Conservation (phyloP, 2,329 filamentous ascomycete species). For the Apiospora arundinis region DNA sequence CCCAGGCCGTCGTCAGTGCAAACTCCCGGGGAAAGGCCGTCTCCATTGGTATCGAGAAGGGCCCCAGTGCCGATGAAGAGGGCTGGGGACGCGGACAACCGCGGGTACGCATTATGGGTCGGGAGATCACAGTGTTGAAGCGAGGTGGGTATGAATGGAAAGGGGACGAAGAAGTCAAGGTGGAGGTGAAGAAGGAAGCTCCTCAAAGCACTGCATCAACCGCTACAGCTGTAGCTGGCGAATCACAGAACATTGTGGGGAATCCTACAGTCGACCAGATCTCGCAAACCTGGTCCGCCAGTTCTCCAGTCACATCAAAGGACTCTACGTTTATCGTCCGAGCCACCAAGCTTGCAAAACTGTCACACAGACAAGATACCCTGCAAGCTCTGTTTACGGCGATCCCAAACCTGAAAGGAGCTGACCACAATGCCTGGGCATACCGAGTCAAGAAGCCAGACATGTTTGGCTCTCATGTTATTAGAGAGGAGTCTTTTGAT, state of each 20-base stretch:
- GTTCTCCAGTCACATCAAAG: slow-evolving; percentile 57
- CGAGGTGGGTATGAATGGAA: slow-evolving; percentile 74
- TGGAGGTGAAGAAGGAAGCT: slow-evolving; percentile 16
- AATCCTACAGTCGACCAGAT: slow-evolving; percentile 29
- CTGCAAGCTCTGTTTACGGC: slow-evolving; percentile 55
- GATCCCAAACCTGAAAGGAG: slow-evolving; percentile 57
- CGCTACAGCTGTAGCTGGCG: slow-evolving; percentile 27
- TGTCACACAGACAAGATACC: slow-evolving; percentile 48
- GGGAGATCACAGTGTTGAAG: slow-evolving; percentile 77
- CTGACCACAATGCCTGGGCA: slow-evolving; percentile 66
- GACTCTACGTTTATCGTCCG: slow-evolving; percentile 65
- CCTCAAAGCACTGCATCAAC: slow-evolving; percentile 28
- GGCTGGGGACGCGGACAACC: slow-evolving; percentile 80
- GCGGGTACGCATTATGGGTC: slow-evolving; percentile 72
- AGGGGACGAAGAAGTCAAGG: slow-evolving; percentile 44
- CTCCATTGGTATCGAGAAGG: slow-evolving; percentile 73
- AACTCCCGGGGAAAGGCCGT: slow-evolving; percentile 81
- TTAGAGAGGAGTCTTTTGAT: slow-evolving; percentile 60
- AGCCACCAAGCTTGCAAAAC: slow-evolving; percentile 48
- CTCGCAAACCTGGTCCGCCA: slow-evolving; percentile 55
- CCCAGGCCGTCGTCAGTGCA: slow-evolving; percentile 82
- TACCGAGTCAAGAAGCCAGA: slow-evolving; percentile 48
- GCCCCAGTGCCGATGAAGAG: slow-evolving; percentile 69
- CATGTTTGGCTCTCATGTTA: slow-evolving; percentile 42
- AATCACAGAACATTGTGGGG: slow-evolving; percentile 28